phyloP scores from a whole-genome alignment of 495 filamentous ascomycete genomes.

The Pseudomonodictys pantanalensis region DNA sequence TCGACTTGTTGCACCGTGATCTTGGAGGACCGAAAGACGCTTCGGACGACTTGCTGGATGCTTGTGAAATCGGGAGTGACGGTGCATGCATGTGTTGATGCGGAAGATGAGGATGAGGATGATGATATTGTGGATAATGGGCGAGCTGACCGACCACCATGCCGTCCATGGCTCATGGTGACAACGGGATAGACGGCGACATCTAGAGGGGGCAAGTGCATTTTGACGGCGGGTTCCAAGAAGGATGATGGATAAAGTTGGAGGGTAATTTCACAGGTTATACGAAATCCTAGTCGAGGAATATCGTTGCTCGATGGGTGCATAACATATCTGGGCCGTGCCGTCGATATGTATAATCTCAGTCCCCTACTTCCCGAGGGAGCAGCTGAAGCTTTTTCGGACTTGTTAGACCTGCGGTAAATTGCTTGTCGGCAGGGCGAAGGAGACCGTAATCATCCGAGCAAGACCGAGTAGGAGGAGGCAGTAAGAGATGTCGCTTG shows the following conservation, averaged over 20 bases:
- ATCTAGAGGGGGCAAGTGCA: slow-evolving; percentile 34
- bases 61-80: slow-evolving; percentile 30
- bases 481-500: slow-evolving; percentile 3
- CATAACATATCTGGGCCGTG: no score
- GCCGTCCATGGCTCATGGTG: slow-evolving; percentile 32
- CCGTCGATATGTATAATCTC: no score
- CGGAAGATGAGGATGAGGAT: slow-evolving; percentile 22
- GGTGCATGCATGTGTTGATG: slow-evolving; percentile 23
- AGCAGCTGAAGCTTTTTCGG: no score
- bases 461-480: slow-evolving; percentile 20
- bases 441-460: slow-evolving; percentile 9
- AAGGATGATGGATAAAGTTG: background rate
- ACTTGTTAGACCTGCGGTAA: no score
- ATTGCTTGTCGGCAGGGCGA: background rate
- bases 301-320: background rate
- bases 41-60: slow-evolving; percentile 48
- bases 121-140: slow-evolving; percentile 5
- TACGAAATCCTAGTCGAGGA: background rate
- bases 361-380: no score
- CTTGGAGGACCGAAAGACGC: slow-evolving; percentile 43
- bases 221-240: slow-evolving; percentile 12
- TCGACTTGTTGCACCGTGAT: slow-evolving; percentile 47
- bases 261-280: background rate
- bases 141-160: slow-evolving; percentile 8
- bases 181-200: slow-evolving; percentile 33